phyloP scores from a whole-genome alignment of 192 early-diverging fungal species.

The Diversispora eburnea region DNA sequence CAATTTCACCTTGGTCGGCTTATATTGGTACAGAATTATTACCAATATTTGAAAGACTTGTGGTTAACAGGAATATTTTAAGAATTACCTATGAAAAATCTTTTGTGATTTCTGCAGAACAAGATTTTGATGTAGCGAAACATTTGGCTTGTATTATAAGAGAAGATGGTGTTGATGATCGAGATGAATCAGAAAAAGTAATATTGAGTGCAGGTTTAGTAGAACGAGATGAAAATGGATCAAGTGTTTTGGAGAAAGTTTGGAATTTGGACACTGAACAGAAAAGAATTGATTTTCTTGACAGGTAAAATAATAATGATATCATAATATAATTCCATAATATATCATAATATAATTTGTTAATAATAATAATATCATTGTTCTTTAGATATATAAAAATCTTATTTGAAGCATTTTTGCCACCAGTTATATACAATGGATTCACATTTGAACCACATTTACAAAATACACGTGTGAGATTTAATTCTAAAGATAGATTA shows the following conservation, averaged over 20 bases:
- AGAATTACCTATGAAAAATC: conserved; percentile 54
- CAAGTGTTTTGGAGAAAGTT: conserved; percentile 39
- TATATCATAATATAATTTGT: not conserved
- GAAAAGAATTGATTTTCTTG: conserved; percentile 46
- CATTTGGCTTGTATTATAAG: conserved; percentile 59
- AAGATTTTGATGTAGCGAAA: conserved; percentile 58
- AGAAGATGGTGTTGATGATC: conserved; percentile 45
- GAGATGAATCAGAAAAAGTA: conserved; percentile 39
- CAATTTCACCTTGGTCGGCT: conserved; percentile 61
- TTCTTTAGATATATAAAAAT: conserved; percentile 39
- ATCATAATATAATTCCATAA: not conserved
- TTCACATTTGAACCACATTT: conserved; percentile 65
- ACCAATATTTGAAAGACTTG: conserved; percentile 44
- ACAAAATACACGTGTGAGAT: conserved; percentile 57
- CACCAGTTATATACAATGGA: conserved; percentile 55
- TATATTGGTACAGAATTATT: conserved; percentile 55
- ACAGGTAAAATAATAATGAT: conserved; percentile 24
- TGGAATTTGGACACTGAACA: conserved; percentile 46
- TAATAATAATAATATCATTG: not conserved
- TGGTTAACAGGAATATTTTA: conserved; percentile 36
- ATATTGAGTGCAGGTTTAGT: conserved; percentile 56
- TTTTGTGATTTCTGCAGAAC: conserved; percentile 46
- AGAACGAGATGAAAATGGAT: conserved; percentile 40
- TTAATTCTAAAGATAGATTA: conserved; percentile 45
- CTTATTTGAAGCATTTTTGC: conserved; percentile 56